phyloP scores from a whole-genome alignment of 2,329 filamentous ascomycete species.

The Pseudogymnoascus sp. region DNA sequence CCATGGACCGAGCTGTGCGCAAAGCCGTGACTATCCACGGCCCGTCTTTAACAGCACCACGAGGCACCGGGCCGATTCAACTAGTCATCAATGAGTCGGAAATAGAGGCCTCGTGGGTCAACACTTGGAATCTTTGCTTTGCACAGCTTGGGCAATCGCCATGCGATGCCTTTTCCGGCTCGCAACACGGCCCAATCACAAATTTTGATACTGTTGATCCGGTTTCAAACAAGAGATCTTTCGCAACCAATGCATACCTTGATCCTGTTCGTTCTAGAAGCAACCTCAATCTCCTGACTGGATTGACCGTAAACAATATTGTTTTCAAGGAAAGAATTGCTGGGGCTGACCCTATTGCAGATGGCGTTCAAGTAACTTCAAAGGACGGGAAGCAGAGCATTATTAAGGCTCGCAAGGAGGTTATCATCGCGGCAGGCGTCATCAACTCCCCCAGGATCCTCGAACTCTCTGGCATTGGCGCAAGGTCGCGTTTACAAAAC shows the following conservation, averaged over 20 bases:
- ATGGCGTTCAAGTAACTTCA: slow-evolving; percentile 13
- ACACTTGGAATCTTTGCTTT: slow-evolving; percentile 14
- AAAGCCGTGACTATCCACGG: slow-evolving; percentile 26
- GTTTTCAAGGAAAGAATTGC: slow-evolving; percentile 2
- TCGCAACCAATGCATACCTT: slow-evolving; percentile 10
- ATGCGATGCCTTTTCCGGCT: slow-evolving; percentile 11
- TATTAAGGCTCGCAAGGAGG: slow-evolving; percentile 23
- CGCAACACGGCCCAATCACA: neutral
- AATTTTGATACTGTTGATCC: neutral
- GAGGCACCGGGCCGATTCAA: neutral
- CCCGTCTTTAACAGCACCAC: neutral
- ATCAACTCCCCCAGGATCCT: slow-evolving; percentile 26
- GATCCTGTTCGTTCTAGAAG: slow-evolving; percentile 11
- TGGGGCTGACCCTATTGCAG: slow-evolving; percentile 10
- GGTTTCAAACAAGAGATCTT: neutral
- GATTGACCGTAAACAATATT: slow-evolving; percentile 13
- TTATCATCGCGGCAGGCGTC: slow-evolving; percentile 25
- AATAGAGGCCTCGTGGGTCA: neutral
- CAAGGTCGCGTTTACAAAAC: slow-evolving; percentile 13
- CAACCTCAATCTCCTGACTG: slow-evolving; percentile 12
- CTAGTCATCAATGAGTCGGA: neutral
- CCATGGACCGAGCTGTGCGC: slow-evolving; percentile 34
- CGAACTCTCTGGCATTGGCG: slow-evolving; percentile 29
- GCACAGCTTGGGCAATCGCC: slow-evolving; percentile 16
- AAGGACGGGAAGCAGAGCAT: slow-evolving; percentile 15